Evolutionary conservation across 768 basidiomycete genomes (phyloP), one percentile per base, ranked within the genome.

Genomic region (Hypholoma fasciculare): DNA sequence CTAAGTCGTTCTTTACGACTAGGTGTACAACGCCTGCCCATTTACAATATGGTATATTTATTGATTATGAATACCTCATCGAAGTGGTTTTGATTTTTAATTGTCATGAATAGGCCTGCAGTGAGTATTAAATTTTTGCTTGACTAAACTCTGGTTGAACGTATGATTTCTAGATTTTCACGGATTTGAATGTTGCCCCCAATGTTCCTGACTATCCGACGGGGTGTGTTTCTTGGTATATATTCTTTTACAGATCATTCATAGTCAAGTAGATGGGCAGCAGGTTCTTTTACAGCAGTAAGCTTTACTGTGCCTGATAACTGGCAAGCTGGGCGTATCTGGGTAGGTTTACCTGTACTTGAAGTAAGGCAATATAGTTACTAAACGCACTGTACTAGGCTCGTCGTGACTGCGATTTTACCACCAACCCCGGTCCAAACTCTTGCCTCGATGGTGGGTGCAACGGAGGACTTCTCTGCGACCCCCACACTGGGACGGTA

Each of bases 391-490:
- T 49, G 47, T 57, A 27, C 12, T 5, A 88, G 90, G 87, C 73
- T 48, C 80, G 87, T 34, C 81, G 83, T 16, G 70, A 87, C 65
- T 90, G 89, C 63, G 73, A 88, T 70, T 90, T 90, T 65, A 73
- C 70, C 51, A 72, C 60, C 47, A 78, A 79, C 63, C 77, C 77
- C 39, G 79, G 80, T n/a, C 84, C 80, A 19, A 84, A 78, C 61
- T 83, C 84, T 11, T 90, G 88, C 61, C 59, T 83, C 19, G 77
- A 78, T 56, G 89, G 88, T 42, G 86, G 86, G 42, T 90, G 88
- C 67, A 86, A 85, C 59, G 88, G 89, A 17, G 89, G 88, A 38
- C 73, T 90, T 7, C 63, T 74, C 12, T 89, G 89, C 60, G 82
- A 81, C 62, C 61, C 75, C 11, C 64, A 67, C 38, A 78, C 78